A percentile compares a stretch with the other conserved stretches of the same genome.
These are phyloP conservation scores for Hyphodiscus sp. DNA, from an alignment of 2,329 filamentous ascomycete species.

Conservation along the genomic window DNA sequence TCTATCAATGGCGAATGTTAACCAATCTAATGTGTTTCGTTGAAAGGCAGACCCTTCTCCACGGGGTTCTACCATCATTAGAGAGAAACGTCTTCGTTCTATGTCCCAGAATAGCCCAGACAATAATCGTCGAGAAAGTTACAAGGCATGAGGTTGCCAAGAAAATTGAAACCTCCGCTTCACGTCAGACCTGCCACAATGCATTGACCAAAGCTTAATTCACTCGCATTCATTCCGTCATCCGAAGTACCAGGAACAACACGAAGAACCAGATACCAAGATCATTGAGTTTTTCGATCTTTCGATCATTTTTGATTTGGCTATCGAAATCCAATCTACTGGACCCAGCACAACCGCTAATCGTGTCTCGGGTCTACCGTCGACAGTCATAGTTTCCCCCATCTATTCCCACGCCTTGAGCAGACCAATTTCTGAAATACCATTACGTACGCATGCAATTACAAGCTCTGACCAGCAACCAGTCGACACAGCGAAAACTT, in stretches of 20 bases:
- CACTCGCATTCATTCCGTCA: neutral
- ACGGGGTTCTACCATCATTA: too few relatives aligned
- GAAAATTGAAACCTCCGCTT: neutral
- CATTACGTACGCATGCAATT: slow-evolving; percentile 11
- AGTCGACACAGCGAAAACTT: neutral
- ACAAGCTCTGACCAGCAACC: neutral
- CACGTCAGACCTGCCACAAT: neutral
- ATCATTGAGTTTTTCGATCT: neutral
- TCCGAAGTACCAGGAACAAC: neutral
- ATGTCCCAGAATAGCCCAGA: too few relatives aligned
- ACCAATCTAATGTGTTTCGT: too few relatives aligned
- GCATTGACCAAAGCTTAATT: slow-evolving; percentile 6
- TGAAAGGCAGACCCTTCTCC: too few relatives aligned
- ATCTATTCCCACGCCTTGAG: slow-evolving; percentile 1
- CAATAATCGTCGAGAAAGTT: neutral
- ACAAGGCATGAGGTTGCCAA: neutral
- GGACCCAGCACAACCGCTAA: neutral
- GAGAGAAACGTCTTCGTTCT: too few relatives aligned
- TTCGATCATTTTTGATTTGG: neutral
- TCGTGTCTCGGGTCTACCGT: slow-evolving; percentile 22
- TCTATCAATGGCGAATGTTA: too few relatives aligned
- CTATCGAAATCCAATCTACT: neutral
- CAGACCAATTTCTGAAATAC: slow-evolving; percentile 4
- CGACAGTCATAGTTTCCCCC: slow-evolving; percentile 10
- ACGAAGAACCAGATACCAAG: neutral